Percentiles rank a stretch among this genome's conserved stretches.
phyloP scores from a whole-genome alignment of 768 basidiomycete genomes.

The Sporobolomyces pararoseus region DNA sequence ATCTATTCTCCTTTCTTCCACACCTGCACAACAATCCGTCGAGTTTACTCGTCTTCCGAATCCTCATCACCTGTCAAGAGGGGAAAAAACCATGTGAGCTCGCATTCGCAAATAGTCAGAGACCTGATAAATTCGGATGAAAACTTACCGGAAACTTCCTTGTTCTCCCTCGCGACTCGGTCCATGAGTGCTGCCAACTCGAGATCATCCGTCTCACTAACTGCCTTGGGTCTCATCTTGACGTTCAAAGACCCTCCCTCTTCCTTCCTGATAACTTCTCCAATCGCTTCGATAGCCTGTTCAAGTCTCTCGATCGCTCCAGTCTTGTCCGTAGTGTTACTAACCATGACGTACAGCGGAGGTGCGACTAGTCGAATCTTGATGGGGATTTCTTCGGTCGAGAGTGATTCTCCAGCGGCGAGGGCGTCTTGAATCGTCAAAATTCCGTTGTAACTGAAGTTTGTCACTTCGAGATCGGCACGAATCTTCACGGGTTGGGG shows the following conservation, averaged over 20 bases:
- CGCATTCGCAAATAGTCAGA: background rate
- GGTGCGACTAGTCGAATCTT: slow-evolving; percentile 96
- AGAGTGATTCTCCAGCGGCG: slow-evolving; percentile 75
- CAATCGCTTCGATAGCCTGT: slow-evolving; percentile 86
- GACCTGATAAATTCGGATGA: background rate
- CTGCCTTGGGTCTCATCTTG: slow-evolving; percentile 99
- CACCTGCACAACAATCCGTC: background rate
- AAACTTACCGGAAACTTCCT: slow-evolving; percentile 77
- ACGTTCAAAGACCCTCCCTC: slow-evolving; percentile 83
- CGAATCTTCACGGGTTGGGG: slow-evolving; percentile 98
- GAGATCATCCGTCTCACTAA: slow-evolving; percentile 94
- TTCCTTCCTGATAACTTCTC: slow-evolving; percentile 71
- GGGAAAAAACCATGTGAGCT: no score
- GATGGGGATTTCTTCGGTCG: slow-evolving; percentile 86
- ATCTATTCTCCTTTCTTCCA: no score
- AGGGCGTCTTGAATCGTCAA: slow-evolving; percentile 93
- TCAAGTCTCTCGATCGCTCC: slow-evolving; percentile 90
- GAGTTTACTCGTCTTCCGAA: slow-evolving; percentile 42
- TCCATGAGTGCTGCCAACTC: slow-evolving; percentile 97
- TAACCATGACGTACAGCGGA: slow-evolving; percentile 89
- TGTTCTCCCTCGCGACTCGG: slow-evolving; percentile 87
- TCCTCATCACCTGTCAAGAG: slow-evolving; percentile 42
- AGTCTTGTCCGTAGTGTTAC: slow-evolving; percentile 94
- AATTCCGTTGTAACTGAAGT: slow-evolving; percentile 91
- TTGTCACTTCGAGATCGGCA: slow-evolving; percentile 94